These are phyloP conservation scores for Acacia pycnantha DNA, from an alignment of 331 rosid genomes.

Conservation along the genomic window DNA sequence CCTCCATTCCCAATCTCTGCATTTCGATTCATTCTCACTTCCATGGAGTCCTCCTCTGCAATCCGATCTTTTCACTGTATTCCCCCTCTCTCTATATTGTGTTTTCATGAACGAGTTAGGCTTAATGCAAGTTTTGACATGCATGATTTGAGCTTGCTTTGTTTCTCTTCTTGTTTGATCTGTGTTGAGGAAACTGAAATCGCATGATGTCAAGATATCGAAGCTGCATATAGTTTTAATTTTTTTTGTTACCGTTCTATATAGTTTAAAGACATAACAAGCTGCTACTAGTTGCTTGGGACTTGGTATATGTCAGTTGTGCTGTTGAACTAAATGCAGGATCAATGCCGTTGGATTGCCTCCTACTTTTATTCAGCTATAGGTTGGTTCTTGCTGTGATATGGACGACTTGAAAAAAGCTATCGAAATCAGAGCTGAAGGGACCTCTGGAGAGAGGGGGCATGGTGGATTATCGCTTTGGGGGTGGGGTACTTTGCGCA, in stretches of 20 bases:
- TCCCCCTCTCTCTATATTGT: conserved; percentile 13
- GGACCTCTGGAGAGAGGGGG: neutral
- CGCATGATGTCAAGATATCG: neutral
- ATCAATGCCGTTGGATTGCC: neutral
- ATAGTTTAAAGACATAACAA: neutral
- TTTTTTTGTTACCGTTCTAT: neutral
- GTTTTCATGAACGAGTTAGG: conserved; percentile 3
- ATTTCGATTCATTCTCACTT: conserved; percentile 19
- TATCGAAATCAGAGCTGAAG: neutral
- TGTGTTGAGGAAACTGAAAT: neutral
- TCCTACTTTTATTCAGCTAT: neutral
- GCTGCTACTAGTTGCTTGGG: neutral
- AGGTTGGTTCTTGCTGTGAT: conserved; percentile 3
- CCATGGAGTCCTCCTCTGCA: conserved; percentile 75
- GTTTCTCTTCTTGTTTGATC: conserved; percentile 26
- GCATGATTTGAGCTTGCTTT: neutral
- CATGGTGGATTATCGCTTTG: neutral
- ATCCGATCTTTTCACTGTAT: conserved; percentile 79
- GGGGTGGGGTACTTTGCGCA: too few species aligned
- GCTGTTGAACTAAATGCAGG: neutral
- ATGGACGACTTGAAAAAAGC: neutral
- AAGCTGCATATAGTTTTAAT: neutral
- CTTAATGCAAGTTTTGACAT: conserved; percentile 2
- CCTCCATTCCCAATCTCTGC: conserved; percentile 26
- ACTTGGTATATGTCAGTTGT: neutral